Conservation (phyloP, 2,329 filamentous ascomycete genomes). For the Clarireedia hainanense region DNA sequence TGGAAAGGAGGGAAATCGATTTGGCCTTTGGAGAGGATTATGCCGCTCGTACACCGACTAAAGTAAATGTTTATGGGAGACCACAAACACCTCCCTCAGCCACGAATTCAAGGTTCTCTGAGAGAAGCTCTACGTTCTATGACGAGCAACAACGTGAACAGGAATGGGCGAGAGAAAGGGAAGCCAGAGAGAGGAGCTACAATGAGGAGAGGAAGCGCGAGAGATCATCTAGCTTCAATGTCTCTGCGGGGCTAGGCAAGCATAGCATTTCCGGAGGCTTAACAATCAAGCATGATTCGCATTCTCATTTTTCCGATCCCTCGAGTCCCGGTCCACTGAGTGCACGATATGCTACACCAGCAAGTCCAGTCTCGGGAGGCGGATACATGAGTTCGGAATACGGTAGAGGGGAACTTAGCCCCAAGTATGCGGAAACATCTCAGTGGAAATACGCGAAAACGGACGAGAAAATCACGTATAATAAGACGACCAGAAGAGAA, state of each 20-base stretch:
- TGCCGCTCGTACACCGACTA: background rate
- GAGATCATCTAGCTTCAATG: conserved; percentile 23
- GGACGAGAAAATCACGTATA: conserved; percentile 30
- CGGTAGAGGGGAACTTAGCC: background rate
- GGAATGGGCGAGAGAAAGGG: conserved; percentile 5
- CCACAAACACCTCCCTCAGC: background rate
- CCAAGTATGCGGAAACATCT: conserved; percentile 26
- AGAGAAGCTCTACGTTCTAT: no score
- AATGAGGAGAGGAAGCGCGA: conserved; percentile 16
- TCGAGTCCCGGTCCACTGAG: background rate
- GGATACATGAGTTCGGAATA: background rate
- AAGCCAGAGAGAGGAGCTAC: conserved; percentile 15
- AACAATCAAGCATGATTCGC: conserved; percentile 17
- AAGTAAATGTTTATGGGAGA: conserved; percentile 6
- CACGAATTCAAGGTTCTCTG: background rate
- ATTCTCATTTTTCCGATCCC: background rate
- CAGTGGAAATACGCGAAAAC: conserved; percentile 34
- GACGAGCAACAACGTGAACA: background rate
- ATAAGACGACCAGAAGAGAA: conserved; percentile 15
- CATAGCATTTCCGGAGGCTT: conserved; percentile 20
- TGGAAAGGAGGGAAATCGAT: background rate
- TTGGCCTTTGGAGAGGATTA: conserved; percentile 7
- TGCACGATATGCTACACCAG: background rate
- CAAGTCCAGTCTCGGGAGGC: background rate
- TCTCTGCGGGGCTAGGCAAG: conserved; percentile 12